phyloP scores from a whole-genome alignment of 2,329 filamentous ascomycete genomes.

The Sarocladiaceae sp. region DNA sequence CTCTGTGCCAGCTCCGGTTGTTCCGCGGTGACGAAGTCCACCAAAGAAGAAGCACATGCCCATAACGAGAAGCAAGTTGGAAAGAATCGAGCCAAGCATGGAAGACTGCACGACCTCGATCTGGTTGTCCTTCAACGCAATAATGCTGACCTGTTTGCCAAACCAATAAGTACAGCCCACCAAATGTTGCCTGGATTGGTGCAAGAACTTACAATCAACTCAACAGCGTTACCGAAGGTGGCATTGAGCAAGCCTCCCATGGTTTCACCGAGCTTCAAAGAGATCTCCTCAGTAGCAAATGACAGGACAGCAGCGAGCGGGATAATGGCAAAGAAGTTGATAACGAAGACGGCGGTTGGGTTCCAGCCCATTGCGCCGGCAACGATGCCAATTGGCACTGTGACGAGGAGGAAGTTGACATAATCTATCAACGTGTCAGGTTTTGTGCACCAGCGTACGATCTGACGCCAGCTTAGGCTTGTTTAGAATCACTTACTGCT shows the following conservation, averaged over 20 bases:
- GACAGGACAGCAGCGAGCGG: conserved; percentile 70
- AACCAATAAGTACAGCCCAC: background rate
- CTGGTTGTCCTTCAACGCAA: conserved; percentile 79
- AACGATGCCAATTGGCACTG: conserved; percentile 69
- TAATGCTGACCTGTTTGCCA: conserved; percentile 79
- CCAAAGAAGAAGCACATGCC: conserved; percentile 78
- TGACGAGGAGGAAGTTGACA: conserved; percentile 68
- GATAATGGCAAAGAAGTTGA: conserved; percentile 80
- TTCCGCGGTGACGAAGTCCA: conserved; percentile 58
- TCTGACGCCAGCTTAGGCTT: background rate
- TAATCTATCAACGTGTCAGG: conserved; percentile 37
- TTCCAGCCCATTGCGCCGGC: conserved; percentile 60
- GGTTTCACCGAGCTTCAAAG: conserved; percentile 66
- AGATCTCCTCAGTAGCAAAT: conserved; percentile 75
- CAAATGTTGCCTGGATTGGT: background rate
- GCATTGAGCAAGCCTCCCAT: conserved; percentile 71
- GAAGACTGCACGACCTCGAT: conserved; percentile 97
- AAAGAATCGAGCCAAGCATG: conserved; percentile 94
- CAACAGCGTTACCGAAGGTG: conserved; percentile 76
- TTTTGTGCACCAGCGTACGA: background rate
- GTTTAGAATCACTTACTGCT: conserved; percentile 45
- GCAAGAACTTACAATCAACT: conserved; percentile 59
- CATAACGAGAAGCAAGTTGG: conserved; percentile 85
- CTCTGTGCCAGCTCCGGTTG: conserved; percentile 56
- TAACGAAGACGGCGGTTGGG: conserved; percentile 64